Percentiles rank a stretch among this genome's conserved stretches.
Conservation (phyloP, 2,329 filamentous ascomycete species). For the Talaromyces piceae region DNA sequence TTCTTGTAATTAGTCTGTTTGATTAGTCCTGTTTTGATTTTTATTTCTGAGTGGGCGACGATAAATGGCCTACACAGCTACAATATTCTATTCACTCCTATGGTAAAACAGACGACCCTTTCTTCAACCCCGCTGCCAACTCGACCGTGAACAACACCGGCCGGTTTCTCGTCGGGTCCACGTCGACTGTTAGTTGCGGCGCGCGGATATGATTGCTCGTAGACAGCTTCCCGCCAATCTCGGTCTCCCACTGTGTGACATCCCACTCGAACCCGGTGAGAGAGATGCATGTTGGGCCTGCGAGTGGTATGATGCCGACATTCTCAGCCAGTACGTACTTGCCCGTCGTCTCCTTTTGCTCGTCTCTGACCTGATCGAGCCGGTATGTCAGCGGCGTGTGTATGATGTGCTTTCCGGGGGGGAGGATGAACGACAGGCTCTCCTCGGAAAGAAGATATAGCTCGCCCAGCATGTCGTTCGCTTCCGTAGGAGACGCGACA, state of each 20-base stretch:
- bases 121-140: slow-evolving; percentile 39
- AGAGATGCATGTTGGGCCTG: slow-evolving; percentile 68
- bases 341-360: not conserved
- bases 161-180: slow-evolving; percentile 36
- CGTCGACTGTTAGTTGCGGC: slow-evolving; percentile 54
- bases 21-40: too few relatives aligned
- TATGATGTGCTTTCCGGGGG: slow-evolving; percentile 60
- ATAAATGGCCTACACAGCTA: too few relatives aligned
- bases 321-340: slow-evolving; percentile 59
- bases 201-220: slow-evolving; percentile 72
- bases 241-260: slow-evolving; percentile 70
- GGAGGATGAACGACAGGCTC: slow-evolving; percentile 76
- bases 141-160: slow-evolving; percentile 71
- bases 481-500: slow-evolving; percentile 29
- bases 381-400: slow-evolving; percentile 46
- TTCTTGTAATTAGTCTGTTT: slow-evolving; percentile 2
- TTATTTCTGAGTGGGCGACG: too few relatives aligned
- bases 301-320: slow-evolving; percentile 78
- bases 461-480: slow-evolving; percentile 3
- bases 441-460: slow-evolving; percentile 76
- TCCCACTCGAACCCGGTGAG: slow-evolving; percentile 87
- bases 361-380: slow-evolving; percentile 19
- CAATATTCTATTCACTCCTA: too few relatives aligned
- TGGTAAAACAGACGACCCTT: too few relatives aligned
- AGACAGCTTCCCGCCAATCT: slow-evolving; percentile 65